Evolutionary conservation across 1,284 basidiomycete genomes (phyloP).

Genomic region (Tilletia caries): DNA sequence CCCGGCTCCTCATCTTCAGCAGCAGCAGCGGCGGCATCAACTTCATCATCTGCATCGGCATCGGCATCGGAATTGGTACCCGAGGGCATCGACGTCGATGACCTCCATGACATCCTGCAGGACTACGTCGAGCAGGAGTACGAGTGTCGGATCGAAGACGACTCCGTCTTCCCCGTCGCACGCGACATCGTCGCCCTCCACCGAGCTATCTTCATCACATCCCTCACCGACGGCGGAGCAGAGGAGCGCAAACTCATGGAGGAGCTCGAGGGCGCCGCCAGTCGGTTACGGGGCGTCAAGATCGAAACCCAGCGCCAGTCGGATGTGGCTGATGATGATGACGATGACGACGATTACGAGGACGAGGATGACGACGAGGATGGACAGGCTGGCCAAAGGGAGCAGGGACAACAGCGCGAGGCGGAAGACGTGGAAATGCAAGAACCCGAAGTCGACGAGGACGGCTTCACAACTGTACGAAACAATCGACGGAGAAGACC

Average conservation of each 20-base stretch:
- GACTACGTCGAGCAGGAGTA: conserved; percentile 48
- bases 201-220: conserved; percentile 32
- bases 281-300: conserved; percentile 32
- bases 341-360: neutral
- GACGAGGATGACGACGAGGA: conserved; percentile 10
- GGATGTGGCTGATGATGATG: conserved; percentile 27
- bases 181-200: conserved; percentile 36
- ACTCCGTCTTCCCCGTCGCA: conserved; percentile 38
- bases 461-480: conserved; percentile 44
- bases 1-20: neutral
- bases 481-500: neutral
- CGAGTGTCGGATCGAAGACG: conserved; percentile 47
- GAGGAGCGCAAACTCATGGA: conserved; percentile 28
- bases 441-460: conserved; percentile 40
- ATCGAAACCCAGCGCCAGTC: conserved; percentile 20
- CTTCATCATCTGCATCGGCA: neutral
- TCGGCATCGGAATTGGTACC: neutral
- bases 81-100: conserved; percentile 40
- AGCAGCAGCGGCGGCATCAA: neutral
- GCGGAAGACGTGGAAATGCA: conserved; percentile 23
- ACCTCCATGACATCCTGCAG: conserved; percentile 44
- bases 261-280: conserved; percentile 34
- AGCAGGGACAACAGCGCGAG: neutral
- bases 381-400: neutral
- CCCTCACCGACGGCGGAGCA: conserved; percentile 22